phyloP scores from a whole-genome alignment of 352 stramenopile genomes.

The Phytophthora ramorum region DNA sequence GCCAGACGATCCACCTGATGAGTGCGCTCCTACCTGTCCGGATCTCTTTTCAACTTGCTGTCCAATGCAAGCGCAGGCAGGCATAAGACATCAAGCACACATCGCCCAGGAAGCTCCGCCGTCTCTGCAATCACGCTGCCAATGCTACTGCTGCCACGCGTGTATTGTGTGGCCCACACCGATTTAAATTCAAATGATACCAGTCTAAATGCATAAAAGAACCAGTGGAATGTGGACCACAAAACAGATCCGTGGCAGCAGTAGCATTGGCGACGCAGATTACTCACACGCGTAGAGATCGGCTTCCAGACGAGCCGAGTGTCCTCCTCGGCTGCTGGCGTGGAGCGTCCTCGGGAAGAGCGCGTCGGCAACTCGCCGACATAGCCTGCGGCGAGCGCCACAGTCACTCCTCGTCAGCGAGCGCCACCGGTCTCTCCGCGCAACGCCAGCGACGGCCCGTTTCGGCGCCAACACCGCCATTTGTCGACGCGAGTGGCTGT shows the following conservation, averaged over 20 bases:
- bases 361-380: slow-evolving; percentile 14
- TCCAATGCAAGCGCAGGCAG: slow-evolving; percentile 26
- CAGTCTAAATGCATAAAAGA: too few species aligned
- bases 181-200: too few species aligned
- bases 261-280: background rate
- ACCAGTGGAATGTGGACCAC: too few species aligned
- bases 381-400: slow-evolving; percentile 13
- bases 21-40: slow-evolving; percentile 29
- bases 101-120: slow-evolving; percentile 13
- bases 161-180: too few species aligned
- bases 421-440: slow-evolving; percentile 24
- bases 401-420: slow-evolving; percentile 32
- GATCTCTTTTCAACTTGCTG: slow-evolving; percentile 37
- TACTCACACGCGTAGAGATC: slow-evolving; percentile 25
- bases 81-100: slow-evolving; percentile 32
- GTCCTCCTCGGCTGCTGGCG: slow-evolving; percentile 9
- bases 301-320: slow-evolving; percentile 5
- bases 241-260: too few species aligned
- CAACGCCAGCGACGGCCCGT: slow-evolving; percentile 30
- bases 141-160: too few species aligned
- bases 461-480: slow-evolving; percentile 28
- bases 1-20: slow-evolving; percentile 28
- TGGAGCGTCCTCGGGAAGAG: slow-evolving; percentile 12
- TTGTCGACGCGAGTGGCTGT: slow-evolving; percentile 32
- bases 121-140: slow-evolving; percentile 34